Percentiles rank a stretch among this genome's conserved stretches.
These are phyloP conservation scores for Penicillium paneum DNA, from an alignment of 2,329 filamentous ascomycete genomes.

Conservation along the genomic window DNA sequence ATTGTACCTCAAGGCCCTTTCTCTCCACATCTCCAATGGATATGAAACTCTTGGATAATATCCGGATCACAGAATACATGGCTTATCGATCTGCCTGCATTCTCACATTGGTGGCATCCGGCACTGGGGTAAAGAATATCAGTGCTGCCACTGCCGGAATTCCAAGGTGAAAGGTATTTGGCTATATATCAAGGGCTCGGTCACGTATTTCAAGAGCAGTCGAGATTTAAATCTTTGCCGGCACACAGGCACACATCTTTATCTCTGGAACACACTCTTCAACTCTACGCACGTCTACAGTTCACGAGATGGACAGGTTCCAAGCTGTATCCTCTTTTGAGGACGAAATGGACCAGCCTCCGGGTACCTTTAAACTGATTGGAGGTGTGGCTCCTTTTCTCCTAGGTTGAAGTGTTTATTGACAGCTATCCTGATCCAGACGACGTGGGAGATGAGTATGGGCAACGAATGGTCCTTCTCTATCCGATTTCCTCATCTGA, in stretches of 20 bases:
- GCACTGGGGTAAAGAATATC: not conserved
- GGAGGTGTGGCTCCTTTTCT: constrained; percentile 10
- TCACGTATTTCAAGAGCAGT: not conserved
- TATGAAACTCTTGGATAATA: not conserved
- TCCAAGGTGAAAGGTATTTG: no score
- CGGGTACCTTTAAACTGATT: constrained; percentile 28
- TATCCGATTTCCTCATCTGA: constrained; percentile 37
- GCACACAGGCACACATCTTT: no score
- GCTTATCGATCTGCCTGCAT: not conserved
- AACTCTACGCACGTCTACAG: not conserved
- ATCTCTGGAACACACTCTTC: no score
- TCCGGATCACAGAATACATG: not conserved
- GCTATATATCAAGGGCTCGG: not conserved
- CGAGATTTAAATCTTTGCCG: no score
- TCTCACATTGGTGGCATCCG: not conserved
- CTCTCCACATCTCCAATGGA: not conserved
- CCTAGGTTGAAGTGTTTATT: not conserved
- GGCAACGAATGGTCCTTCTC: constrained; percentile 27
- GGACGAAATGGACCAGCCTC: constrained; percentile 13
- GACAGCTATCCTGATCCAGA: constrained; percentile 6
- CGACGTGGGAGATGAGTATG: constrained; percentile 6
- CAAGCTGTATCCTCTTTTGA: not conserved
- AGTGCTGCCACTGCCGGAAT: not conserved
- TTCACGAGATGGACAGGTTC: constrained; percentile 10
- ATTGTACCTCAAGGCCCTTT: not conserved